Percentiles rank a stretch among this genome's conserved stretches.
These are phyloP conservation scores for Dactylis glomerata DNA, from an alignment of 176 grass and related monocot species.

Conservation along the genomic window DNA sequence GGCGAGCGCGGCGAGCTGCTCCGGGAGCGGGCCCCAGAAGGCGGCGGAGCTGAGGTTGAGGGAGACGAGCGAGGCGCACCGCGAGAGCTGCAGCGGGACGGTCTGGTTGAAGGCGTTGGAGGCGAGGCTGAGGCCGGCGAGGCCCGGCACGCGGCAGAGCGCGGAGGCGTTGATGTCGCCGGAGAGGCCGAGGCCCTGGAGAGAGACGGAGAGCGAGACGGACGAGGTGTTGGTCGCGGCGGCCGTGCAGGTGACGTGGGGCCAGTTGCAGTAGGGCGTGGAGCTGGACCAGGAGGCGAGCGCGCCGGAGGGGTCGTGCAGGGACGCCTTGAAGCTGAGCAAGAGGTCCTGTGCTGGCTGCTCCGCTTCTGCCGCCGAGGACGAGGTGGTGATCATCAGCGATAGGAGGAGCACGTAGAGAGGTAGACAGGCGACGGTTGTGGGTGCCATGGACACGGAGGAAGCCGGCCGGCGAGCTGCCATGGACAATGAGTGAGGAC, in stretches of 20 bases:
- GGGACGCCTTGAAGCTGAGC: conserved; percentile 56
- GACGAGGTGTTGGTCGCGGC: not conserved
- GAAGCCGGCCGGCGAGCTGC: not conserved
- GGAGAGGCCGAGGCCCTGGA: conserved; percentile 57
- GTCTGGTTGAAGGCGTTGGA: conserved; percentile 68
- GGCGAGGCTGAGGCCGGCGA: conserved; percentile 52
- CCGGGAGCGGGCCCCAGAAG: conserved; percentile 69
- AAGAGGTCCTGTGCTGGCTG: conserved; percentile 34
- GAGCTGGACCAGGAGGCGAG: conserved; percentile 55
- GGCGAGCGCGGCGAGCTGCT: conserved; percentile 51
- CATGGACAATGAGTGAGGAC: not conserved
- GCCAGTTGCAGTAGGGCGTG: conserved; percentile 63
- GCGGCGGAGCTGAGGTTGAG: conserved; percentile 60
- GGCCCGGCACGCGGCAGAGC: conserved; percentile 52
- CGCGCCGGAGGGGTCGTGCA: conserved; percentile 45
- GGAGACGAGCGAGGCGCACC: conserved; percentile 45
- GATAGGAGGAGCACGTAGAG: conserved; percentile 28
- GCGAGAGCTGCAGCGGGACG: conserved; percentile 56
- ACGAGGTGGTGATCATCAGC: not conserved
- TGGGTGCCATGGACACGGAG: conserved; percentile 39
- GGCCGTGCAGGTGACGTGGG: conserved; percentile 47
- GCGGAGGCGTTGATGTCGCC: conserved; percentile 45
- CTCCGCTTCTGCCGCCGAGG: not conserved
- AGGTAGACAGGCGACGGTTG: not conserved
- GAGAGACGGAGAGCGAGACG: conserved; percentile 28